A percentile compares a stretch with the other conserved stretches of the same genome.
phyloP scores from a whole-genome alignment of 495 filamentous ascomycete species.

The Schizothecium vesticola region DNA sequence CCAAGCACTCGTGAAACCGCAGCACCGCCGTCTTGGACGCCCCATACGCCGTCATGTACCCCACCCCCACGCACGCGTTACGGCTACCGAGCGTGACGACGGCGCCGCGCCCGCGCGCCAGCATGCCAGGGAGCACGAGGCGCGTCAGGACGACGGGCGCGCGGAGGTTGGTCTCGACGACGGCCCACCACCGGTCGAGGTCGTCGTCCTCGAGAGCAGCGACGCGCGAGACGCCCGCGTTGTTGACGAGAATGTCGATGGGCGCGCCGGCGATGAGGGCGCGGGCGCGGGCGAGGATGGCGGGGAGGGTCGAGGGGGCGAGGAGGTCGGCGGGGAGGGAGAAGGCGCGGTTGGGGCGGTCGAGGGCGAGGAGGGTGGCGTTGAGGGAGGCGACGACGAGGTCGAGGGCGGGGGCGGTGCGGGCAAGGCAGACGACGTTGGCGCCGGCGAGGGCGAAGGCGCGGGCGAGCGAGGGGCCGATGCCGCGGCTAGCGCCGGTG shows the following conservation, averaged over 20 bases:
- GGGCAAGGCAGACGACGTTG: conserved; percentile 52
- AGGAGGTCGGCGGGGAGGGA: conserved; percentile 26
- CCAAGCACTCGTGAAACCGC: too few relatives aligned
- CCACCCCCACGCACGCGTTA: too few relatives aligned
- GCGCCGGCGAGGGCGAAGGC: conserved; percentile 47
- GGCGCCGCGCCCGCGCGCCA: too few relatives aligned
- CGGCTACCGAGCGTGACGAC: too few relatives aligned
- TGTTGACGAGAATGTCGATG: conserved; percentile 54
- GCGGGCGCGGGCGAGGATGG: conserved; percentile 30
- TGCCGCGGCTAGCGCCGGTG: conserved; percentile 43
- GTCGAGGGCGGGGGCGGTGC: conserved; percentile 35
- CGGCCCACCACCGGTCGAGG: too few relatives aligned
- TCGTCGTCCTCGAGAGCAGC: conserved; percentile 39
- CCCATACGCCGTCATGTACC: too few relatives aligned
- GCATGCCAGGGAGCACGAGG: too few relatives aligned
- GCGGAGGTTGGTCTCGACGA: too few relatives aligned
- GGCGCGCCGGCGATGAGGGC: conserved; percentile 26
- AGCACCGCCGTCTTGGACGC: too few relatives aligned
- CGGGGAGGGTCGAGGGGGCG: conserved; percentile 34
- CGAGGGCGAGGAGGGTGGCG: conserved; percentile 38
- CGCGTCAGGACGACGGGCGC: too few relatives aligned
- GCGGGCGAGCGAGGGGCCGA: conserved; percentile 37
- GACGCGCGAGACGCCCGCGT: conserved; percentile 45
- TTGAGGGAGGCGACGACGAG: conserved; percentile 37
- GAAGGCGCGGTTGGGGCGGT: conserved; percentile 9